Evolutionary conservation across 2,329 filamentous ascomycete genomes (phyloP).

Genomic region (Neurospora sp.): DNA sequence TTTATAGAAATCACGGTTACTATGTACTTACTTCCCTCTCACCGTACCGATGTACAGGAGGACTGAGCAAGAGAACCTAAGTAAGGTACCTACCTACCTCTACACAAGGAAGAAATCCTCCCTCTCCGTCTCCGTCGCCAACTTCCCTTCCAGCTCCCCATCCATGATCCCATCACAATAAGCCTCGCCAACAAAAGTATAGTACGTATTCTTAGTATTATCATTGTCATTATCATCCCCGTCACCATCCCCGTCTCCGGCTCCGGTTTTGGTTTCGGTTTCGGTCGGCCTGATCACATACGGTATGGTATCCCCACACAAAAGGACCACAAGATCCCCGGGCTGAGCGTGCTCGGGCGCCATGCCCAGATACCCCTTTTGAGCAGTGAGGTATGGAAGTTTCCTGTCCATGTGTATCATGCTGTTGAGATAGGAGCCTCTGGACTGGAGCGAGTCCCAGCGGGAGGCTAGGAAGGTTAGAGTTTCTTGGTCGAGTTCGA

Average conservation of each 20-base stretch:
- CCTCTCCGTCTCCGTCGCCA: not conserved
- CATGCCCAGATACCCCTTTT: not conserved
- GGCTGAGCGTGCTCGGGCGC: not conserved
- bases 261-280: too few relatives aligned
- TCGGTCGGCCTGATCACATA: not conserved
- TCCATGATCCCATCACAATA: not conserved
- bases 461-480: too few relatives aligned
- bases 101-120: not conserved
- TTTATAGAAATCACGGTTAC: too few relatives aligned
- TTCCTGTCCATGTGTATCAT: not conserved
- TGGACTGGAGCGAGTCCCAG: too few relatives aligned
- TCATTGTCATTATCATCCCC: not conserved
- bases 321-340: not conserved
- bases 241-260: too few relatives aligned
- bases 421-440: not conserved
- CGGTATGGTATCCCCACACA: not conserved
- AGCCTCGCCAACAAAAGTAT: not conserved
- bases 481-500: not conserved
- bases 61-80: too few relatives aligned
- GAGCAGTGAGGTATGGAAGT: not conserved
- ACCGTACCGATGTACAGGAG: too few relatives aligned
- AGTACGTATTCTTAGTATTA: not conserved
- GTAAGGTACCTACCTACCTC: too few relatives aligned
- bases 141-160: not conserved
- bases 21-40: too few relatives aligned